Percentiles rank a stretch among this genome's conserved stretches.
These are phyloP conservation scores for Clitoria ternatea DNA, from an alignment of 306 rosid species.

Conservation along the genomic window DNA sequence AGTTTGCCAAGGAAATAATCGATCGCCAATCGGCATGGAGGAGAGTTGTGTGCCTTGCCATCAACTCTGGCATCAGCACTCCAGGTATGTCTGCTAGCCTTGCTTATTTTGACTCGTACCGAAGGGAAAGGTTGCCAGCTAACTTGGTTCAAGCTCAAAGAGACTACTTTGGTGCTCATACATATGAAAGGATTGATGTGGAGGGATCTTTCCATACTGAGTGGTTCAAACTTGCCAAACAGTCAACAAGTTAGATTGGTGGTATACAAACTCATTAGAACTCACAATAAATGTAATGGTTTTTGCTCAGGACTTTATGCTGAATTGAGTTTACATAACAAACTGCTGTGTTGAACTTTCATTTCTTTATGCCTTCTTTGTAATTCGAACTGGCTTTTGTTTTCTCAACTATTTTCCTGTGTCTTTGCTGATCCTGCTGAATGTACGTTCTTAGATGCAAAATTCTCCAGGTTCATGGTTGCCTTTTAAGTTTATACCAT, in stretches of 20 bases:
- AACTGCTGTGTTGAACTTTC: constrained; percentile 18
- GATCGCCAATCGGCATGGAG: constrained; percentile 82
- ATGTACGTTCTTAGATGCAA: background rate
- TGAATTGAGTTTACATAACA: constrained; percentile 32
- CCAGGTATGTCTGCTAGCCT: constrained; percentile 89
- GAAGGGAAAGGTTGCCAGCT: constrained; percentile 68
- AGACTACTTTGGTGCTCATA: constrained; percentile 84
- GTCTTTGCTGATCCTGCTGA: constrained; percentile 5
- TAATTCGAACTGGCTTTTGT: background rate
- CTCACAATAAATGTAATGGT: constrained; percentile 35
- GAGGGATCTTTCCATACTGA: constrained; percentile 78
- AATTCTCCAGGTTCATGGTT: background rate
- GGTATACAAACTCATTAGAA: background rate
- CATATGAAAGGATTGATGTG: constrained; percentile 57
- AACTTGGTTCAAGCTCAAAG: constrained; percentile 83
- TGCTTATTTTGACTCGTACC: constrained; percentile 68
- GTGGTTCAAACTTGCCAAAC: constrained; percentile 81
- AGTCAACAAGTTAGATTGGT: constrained; percentile 34
- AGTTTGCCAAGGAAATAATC: constrained; percentile 68
- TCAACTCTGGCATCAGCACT: constrained; percentile 68
- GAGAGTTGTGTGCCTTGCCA: constrained; percentile 66
- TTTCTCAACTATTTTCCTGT: constrained; percentile 12
- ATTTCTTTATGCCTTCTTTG: background rate
- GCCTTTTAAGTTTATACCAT: background rate
- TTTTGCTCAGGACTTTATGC: constrained; percentile 34